phyloP scores from a whole-genome alignment of 2,329 filamentous ascomycete genomes.

The Thelonectria blattea region DNA sequence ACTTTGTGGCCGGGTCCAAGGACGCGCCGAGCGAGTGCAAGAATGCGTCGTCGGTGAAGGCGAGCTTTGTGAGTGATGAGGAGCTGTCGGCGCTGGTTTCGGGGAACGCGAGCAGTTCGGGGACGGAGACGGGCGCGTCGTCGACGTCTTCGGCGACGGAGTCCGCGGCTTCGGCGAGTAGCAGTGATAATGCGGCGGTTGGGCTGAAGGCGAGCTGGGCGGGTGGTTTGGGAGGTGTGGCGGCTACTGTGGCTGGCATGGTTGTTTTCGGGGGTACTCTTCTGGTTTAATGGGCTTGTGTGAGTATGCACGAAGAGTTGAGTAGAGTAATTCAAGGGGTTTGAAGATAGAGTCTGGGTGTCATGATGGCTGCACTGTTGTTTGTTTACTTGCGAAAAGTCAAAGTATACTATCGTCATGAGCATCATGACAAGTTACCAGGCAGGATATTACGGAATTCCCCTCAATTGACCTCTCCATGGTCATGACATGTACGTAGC shows the following conservation, averaged over 20 bases:
- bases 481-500: too few relatives aligned
- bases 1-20: slow-evolving; percentile 56
- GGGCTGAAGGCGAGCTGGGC: slow-evolving; percentile 33
- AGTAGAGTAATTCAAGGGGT: background rate
- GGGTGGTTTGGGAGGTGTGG: slow-evolving; percentile 28
- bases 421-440: too few relatives aligned
- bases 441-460: too few relatives aligned
- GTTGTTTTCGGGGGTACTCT: slow-evolving; percentile 39
- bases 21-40: slow-evolving; percentile 43
- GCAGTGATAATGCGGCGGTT: slow-evolving; percentile 34
- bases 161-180: slow-evolving; percentile 29
- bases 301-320: background rate
- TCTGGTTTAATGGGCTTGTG: slow-evolving; percentile 33
- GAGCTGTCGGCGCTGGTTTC: slow-evolving; percentile 44
- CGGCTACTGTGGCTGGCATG: slow-evolving; percentile 36
- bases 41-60: slow-evolving; percentile 45
- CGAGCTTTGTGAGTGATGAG: slow-evolving; percentile 41
- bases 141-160: slow-evolving; percentile 28
- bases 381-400: background rate
- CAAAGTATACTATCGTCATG: too few relatives aligned
- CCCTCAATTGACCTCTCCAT: too few relatives aligned
- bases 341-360: background rate
- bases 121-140: slow-evolving; percentile 4
- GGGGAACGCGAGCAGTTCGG: slow-evolving; percentile 7
- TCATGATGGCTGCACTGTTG: background rate